Percentiles rank a stretch among this genome's conserved stretches.
Evolutionary conservation across 768 basidiomycete species (phyloP).

Genomic region (Lactarius akahatsu): DNA sequence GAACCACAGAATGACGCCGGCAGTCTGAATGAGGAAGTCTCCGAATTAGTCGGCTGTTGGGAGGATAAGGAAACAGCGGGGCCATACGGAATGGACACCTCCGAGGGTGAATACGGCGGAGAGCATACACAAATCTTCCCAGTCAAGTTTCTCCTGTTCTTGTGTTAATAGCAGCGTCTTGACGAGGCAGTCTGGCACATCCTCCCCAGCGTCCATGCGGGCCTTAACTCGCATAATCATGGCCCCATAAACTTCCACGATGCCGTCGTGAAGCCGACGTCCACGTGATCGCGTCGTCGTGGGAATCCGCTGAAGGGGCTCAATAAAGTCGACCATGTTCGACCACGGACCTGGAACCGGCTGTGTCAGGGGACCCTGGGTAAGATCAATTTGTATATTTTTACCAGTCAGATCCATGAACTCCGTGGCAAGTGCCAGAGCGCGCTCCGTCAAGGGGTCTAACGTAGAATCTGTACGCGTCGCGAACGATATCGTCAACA

Average conservation of each 20-base stretch:
- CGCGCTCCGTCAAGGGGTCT: slow-evolving; percentile 40
- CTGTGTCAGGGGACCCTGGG: background rate
- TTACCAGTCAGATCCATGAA: slow-evolving; percentile 42
- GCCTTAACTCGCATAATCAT: slow-evolving; percentile 36
- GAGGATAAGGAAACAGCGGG: background rate
- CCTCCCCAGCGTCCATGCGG: slow-evolving; percentile 35
- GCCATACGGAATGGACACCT: slow-evolving; percentile 36
- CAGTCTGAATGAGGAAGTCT: slow-evolving; percentile 31
- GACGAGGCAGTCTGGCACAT: slow-evolving; percentile 39
- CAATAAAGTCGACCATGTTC: slow-evolving; percentile 47
- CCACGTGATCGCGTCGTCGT: slow-evolving; percentile 41
- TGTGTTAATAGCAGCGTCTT: slow-evolving; percentile 36
- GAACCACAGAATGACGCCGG: slow-evolving; percentile 39
- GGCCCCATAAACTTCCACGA: slow-evolving; percentile 37
- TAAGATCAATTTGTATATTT: background rate
- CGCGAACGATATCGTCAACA: slow-evolving; percentile 46
- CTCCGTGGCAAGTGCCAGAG: slow-evolving; percentile 42
- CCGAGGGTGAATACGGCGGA: slow-evolving; percentile 38
- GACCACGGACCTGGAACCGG: slow-evolving; percentile 40
- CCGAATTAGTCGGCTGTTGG: slow-evolving; percentile 9
- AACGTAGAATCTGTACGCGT: slow-evolving; percentile 42
- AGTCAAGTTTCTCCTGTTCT: slow-evolving; percentile 35
- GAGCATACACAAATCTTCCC: slow-evolving; percentile 39
- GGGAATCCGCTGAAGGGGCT: slow-evolving; percentile 43
- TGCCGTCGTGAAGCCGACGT: slow-evolving; percentile 39